A percentile compares a stretch with the other conserved stretches of the same genome.
Evolutionary conservation across 2,329 filamentous ascomycete genomes (phyloP).

Genomic region (Stylonectria norvegica): DNA sequence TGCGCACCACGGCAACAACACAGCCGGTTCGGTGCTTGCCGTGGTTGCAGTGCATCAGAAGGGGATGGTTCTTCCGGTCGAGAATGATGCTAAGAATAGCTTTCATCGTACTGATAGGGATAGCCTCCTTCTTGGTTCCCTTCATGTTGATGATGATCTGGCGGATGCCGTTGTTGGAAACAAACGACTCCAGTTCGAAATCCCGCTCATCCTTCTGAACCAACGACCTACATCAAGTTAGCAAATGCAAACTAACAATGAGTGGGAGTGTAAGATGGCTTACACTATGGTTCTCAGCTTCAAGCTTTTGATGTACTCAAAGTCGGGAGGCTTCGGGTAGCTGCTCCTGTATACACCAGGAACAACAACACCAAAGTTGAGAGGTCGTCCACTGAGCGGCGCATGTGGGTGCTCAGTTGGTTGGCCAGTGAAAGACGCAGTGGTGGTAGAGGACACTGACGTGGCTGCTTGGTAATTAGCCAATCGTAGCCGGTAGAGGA

Average conservation of each 20-base stretch:
- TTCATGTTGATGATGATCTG: conserved; percentile 75
- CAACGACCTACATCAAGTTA: conserved; percentile 48
- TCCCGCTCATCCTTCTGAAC: conserved; percentile 59
- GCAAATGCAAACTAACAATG: neutral
- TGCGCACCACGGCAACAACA: conserved; percentile 76
- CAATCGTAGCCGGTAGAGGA: neutral
- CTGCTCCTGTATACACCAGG: conserved; percentile 77
- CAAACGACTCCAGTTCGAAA: conserved; percentile 56
- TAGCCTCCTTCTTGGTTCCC: conserved; percentile 81
- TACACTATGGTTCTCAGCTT: conserved; percentile 77
- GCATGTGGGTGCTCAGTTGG: conserved; percentile 18
- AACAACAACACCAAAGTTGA: conserved; percentile 74
- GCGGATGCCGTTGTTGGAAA: conserved; percentile 62
- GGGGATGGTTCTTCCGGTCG: conserved; percentile 69
- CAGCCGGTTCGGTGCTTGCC: conserved; percentile 92
- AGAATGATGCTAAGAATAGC: conserved; percentile 69
- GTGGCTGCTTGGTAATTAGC: conserved; percentile 16
- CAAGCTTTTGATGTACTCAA: conserved; percentile 64
- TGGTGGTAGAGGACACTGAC: conserved; percentile 16
- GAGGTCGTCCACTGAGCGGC: conserved; percentile 41
- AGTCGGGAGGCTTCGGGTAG: conserved; percentile 70
- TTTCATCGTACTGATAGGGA: conserved; percentile 64
- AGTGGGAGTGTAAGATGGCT: conserved; percentile 29
- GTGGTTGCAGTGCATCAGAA: conserved; percentile 91
- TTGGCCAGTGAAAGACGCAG: conserved; percentile 11